Evolutionary conservation across 768 basidiomycete genomes (phyloP).

Genomic region (Podaxis pistillaris): DNA sequence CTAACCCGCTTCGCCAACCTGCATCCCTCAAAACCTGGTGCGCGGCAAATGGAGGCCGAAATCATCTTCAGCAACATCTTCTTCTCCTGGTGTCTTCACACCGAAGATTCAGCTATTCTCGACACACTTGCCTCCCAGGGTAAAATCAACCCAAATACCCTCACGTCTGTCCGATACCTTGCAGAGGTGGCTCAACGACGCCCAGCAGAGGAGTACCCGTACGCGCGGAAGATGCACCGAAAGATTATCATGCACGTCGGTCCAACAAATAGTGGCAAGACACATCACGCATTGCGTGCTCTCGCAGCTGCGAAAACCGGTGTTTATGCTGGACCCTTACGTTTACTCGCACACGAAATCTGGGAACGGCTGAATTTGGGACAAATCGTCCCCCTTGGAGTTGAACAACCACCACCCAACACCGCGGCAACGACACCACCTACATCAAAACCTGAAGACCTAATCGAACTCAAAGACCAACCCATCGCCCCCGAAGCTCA

Average conservation of each 20-base stretch:
- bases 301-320: conserved; percentile 74
- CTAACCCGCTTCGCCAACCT: neutral
- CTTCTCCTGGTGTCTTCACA: conserved; percentile 2
- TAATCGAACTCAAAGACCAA: neutral
- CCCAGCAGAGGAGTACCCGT: conserved; percentile 46
- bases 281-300: conserved; percentile 87
- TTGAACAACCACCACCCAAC: conserved; percentile 28
- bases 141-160: neutral
- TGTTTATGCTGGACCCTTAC: conserved; percentile 87
- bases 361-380: conserved; percentile 90
- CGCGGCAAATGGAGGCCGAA: conserved; percentile 1
- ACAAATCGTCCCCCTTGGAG: conserved; percentile 75
- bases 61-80: conserved; percentile 11
- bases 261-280: conserved; percentile 98
- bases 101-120: neutral
- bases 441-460: conserved; percentile 16
- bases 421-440: conserved; percentile 13
- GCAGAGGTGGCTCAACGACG: neutral
- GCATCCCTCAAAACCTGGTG: neutral
- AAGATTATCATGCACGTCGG: conserved; percentile 95
- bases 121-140: neutral
- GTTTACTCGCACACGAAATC: conserved; percentile 93
- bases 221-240: conserved; percentile 61
- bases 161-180: neutral
- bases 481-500: conserved; percentile 8